A percentile compares a stretch with the other conserved stretches of the same genome.
phyloP scores from a whole-genome alignment of 2,329 filamentous ascomycete genomes.

The Diplodia mutila region DNA sequence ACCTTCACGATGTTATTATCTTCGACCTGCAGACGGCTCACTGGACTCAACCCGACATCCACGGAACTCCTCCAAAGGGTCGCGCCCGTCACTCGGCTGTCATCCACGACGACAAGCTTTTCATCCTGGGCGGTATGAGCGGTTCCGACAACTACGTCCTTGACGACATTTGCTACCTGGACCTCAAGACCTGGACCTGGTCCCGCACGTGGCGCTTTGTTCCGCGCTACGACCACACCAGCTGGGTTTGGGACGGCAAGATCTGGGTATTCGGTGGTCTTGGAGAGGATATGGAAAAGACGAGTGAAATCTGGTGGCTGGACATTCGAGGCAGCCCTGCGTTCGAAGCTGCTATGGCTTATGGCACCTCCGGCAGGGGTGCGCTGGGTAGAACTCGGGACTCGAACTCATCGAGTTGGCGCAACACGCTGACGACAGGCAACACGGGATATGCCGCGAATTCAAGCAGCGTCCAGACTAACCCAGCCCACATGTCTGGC shows the following conservation, averaged over 20 bases:
- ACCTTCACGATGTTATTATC: slow-evolving; percentile 92
- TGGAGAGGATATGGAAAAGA: slow-evolving; percentile 95
- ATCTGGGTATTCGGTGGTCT: slow-evolving; percentile 97
- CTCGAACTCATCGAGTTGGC: slow-evolving; percentile 45
- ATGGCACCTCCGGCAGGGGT: slow-evolving; percentile 40
- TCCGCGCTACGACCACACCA: slow-evolving; percentile 90
- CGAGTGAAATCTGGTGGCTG: slow-evolving; percentile 95
- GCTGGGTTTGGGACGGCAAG: slow-evolving; percentile 88
- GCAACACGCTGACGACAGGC: slow-evolving; percentile 36
- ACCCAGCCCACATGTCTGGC: slow-evolving; percentile 47
- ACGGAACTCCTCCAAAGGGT: slow-evolving; percentile 83
- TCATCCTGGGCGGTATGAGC: slow-evolving; percentile 93
- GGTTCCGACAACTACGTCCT: slow-evolving; percentile 89
- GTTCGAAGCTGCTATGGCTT: slow-evolving; percentile 71
- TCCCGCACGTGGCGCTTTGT: slow-evolving; percentile 96
- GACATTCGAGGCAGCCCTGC: slow-evolving; percentile 90
- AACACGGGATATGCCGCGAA: slow-evolving; percentile 71
- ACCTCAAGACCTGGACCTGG: slow-evolving; percentile 97
- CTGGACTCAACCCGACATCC: slow-evolving; percentile 90
- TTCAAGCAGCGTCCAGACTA: slow-evolving; percentile 63
- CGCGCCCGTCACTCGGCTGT: slow-evolving; percentile 92
- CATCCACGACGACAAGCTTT: slow-evolving; percentile 93
- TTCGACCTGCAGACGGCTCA: slow-evolving; percentile 93
- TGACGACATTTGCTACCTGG: slow-evolving; percentile 95
- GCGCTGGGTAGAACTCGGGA: slow-evolving; percentile 19